phyloP scores from a whole-genome alignment of 208 protist genomes.

The Trypanosoma melophagium region DNA sequence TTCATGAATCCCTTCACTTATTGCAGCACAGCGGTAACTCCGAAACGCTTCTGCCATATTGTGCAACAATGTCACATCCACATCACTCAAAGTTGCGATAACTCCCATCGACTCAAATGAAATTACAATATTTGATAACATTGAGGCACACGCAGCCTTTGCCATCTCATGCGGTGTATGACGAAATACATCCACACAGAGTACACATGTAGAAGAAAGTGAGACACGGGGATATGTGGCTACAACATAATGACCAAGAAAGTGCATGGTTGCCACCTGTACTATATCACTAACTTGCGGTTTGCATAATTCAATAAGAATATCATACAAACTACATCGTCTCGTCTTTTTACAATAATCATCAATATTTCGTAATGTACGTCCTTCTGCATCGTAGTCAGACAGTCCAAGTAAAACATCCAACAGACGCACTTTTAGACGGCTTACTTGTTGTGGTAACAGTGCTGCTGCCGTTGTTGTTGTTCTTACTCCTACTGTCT shows the following conservation, averaged over 20 bases:
- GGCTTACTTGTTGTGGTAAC: slow-evolving; percentile 21
- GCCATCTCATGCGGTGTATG: slow-evolving; percentile 65
- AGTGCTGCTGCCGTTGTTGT: background rate
- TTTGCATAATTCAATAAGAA: slow-evolving; percentile 43
- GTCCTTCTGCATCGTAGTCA: slow-evolving; percentile 71
- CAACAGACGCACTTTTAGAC: slow-evolving; percentile 55
- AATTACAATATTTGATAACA: slow-evolving; percentile 32
- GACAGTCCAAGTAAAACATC: slow-evolving; percentile 75
- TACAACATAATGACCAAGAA: slow-evolving; percentile 50
- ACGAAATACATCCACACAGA: slow-evolving; percentile 78
- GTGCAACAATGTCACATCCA: slow-evolving; percentile 14
- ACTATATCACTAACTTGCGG: slow-evolving; percentile 33
- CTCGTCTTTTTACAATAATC: slow-evolving; percentile 23
- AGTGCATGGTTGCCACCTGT: slow-evolving; percentile 73
- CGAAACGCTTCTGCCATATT: slow-evolving; percentile 18
- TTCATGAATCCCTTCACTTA: slow-evolving; percentile 29
- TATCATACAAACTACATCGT: slow-evolving; percentile 37
- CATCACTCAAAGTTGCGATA: slow-evolving; percentile 14
- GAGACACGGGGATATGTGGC: slow-evolving; percentile 60
- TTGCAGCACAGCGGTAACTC: slow-evolving; percentile 6
- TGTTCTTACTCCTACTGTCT: background rate
- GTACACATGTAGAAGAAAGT: slow-evolving; percentile 32
- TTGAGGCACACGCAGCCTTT: slow-evolving; percentile 73
- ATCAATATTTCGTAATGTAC: slow-evolving; percentile 77
- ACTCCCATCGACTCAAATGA: slow-evolving; percentile 12